Percentiles rank a stretch among this genome's conserved stretches.
These are phyloP conservation scores for Dendrobium catenatum DNA, from an alignment of 106 monocot species.

Conservation along the genomic window DNA sequence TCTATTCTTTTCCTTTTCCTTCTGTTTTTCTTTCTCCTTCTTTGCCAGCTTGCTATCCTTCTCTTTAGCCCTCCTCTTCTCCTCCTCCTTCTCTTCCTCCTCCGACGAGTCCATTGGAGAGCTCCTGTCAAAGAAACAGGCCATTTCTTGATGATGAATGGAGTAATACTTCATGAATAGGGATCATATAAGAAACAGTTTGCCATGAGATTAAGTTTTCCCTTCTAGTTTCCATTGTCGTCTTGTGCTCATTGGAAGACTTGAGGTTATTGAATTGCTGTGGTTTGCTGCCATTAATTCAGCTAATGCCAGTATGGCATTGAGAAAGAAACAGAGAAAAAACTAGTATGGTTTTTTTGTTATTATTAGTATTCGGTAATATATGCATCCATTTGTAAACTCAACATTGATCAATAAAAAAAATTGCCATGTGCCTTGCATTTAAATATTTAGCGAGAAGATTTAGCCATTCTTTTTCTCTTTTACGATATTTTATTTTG, in stretches of 20 bases:
- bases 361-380: too few relatives aligned
- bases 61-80: not conserved
- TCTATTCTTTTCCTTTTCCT: not conserved
- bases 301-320: too few relatives aligned
- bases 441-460: not conserved
- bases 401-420: not conserved
- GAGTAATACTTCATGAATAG: not conserved
- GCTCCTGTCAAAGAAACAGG: not conserved
- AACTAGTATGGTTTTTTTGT: too few relatives aligned
- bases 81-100: not conserved
- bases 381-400: too few relatives aligned
- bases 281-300: too few relatives aligned
- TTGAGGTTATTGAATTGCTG: too few relatives aligned
- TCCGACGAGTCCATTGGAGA: not conserved
- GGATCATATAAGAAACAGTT: not conserved
- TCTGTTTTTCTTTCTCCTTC: not conserved
- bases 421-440: not conserved
- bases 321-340: too few relatives aligned
- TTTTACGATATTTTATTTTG: not conserved
- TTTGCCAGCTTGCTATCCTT: not conserved
- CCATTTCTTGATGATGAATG: not conserved
- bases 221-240: too few relatives aligned
- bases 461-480: not conserved
- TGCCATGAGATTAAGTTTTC: too few relatives aligned
- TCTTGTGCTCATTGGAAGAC: too few relatives aligned